A percentile compares a stretch with the other conserved stretches of the same genome.
These are phyloP conservation scores for Chiua virens DNA, from an alignment of 768 basidiomycete genomes.

Conservation along the genomic window DNA sequence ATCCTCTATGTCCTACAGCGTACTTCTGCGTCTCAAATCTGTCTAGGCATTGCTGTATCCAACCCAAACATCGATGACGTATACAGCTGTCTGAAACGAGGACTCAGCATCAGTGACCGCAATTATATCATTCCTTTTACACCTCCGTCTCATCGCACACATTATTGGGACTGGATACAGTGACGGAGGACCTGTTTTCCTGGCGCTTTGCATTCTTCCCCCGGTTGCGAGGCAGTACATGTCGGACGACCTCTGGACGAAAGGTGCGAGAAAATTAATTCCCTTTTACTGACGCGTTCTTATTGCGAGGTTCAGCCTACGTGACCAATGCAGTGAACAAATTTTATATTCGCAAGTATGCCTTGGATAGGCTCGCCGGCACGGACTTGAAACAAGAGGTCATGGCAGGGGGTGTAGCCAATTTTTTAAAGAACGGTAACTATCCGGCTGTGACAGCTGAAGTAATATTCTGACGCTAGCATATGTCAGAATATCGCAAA, in stretches of 20 bases:
- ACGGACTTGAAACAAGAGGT: conserved; percentile 20
- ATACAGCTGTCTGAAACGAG: conserved; percentile 11
- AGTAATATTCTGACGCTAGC: not conserved
- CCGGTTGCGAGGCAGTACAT: not conserved
- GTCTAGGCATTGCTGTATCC: conserved; percentile 7
- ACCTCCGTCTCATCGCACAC: conserved; percentile 19
- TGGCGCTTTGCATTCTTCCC: conserved; percentile 21
- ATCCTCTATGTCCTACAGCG: not conserved
- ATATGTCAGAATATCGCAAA: conserved; percentile 19
- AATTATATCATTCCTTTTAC: conserved; percentile 21
- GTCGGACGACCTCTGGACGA: conserved; percentile 18
- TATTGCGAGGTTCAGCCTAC: conserved; percentile 12
- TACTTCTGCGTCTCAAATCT: not conserved
- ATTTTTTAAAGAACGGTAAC: conserved; percentile 15
- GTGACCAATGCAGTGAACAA: conserved; percentile 14
- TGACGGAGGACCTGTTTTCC: conserved; percentile 20
- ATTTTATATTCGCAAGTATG: conserved; percentile 22
- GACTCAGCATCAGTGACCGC: conserved; percentile 6
- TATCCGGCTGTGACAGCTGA: not conserved
- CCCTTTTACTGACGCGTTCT: not conserved
- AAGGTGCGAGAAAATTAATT: conserved; percentile 8
- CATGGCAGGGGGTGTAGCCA: conserved; percentile 18
- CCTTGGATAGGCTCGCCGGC: conserved; percentile 11
- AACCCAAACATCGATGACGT: not conserved
- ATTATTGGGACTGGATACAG: conserved; percentile 15